Evolutionary conservation across 192 early-diverging fungal species (phyloP).

Genomic region (Backusella mclennaniae): DNA sequence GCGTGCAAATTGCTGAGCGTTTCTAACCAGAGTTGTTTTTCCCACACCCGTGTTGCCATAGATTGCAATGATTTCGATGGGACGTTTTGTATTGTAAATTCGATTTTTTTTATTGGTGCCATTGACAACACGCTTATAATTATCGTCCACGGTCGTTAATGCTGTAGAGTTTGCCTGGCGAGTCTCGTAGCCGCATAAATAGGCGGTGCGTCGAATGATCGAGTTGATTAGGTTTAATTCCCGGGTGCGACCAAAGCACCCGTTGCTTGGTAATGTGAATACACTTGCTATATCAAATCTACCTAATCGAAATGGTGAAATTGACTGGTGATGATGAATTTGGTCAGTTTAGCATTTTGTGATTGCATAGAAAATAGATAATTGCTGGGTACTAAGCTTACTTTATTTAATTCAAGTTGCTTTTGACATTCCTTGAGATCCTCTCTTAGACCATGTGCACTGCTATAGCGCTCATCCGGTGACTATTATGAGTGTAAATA

Average conservation of each 20-base stretch:
- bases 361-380: background rate
- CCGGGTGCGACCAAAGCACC: constrained; percentile 26
- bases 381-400: background rate
- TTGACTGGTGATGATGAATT: constrained; percentile 9
- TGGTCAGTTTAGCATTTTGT: background rate
- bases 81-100: constrained; percentile 6
- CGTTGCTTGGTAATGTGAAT: constrained; percentile 26
- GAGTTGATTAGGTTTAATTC: constrained; percentile 24
- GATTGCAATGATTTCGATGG: constrained; percentile 31
- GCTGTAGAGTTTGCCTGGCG: background rate
- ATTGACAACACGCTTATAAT: background rate
- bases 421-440: constrained; percentile 30
- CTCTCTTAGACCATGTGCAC: constrained; percentile 30
- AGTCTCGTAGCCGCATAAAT: constrained; percentile 7
- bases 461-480: constrained; percentile 35
- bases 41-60: constrained; percentile 31
- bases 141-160: background rate
- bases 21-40: constrained; percentile 24
- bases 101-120: background rate
- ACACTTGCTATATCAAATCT: constrained; percentile 28
- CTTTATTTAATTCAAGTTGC: constrained; percentile 23
- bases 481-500: constrained; percentile 12
- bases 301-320: constrained; percentile 25
- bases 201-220: constrained; percentile 24
- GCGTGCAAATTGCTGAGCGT: constrained; percentile 24